phyloP scores from a whole-genome alignment of 2,329 filamentous ascomycete species.

The Cladobotryum protrusum region DNA sequence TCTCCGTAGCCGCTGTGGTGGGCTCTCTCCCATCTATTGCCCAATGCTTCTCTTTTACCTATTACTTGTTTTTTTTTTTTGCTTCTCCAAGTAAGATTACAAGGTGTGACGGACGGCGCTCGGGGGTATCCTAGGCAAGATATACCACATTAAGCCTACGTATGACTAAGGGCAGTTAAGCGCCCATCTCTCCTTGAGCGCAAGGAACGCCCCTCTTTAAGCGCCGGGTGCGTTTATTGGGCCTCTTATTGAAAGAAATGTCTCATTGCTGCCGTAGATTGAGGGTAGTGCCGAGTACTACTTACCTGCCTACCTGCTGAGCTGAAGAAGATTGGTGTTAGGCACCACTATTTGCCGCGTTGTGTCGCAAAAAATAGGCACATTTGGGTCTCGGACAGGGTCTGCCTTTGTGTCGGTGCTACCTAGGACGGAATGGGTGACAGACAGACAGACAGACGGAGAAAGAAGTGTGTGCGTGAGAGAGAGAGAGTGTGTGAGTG shows the following conservation, averaged over 20 bases:
- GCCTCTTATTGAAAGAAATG: neutral
- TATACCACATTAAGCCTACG: too few species aligned
- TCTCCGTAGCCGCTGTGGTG: slow-evolving; percentile 11
- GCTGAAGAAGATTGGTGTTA: too few species aligned
- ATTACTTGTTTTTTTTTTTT: neutral
- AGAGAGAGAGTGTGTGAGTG: too few species aligned
- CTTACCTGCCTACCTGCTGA: too few species aligned
- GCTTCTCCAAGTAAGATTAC: neutral
- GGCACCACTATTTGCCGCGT: too few species aligned
- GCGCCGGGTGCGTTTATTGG: neutral
- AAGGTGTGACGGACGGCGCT: neutral
- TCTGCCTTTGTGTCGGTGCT: too few species aligned
- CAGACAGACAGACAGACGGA: too few species aligned
- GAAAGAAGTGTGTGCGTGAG: too few species aligned
- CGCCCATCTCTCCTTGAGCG: too few species aligned
- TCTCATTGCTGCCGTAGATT: neutral
- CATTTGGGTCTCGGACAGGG: too few species aligned
- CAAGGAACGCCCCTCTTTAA: neutral
- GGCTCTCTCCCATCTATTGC: neutral
- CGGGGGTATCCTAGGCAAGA: neutral
- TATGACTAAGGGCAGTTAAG: neutral
- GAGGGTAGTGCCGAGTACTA: neutral
- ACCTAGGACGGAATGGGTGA: too few species aligned
- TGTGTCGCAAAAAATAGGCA: too few species aligned
- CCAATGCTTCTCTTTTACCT: neutral